Conservation (phyloP, 345 rosid genomes). For the Acer campestre region DNA sequence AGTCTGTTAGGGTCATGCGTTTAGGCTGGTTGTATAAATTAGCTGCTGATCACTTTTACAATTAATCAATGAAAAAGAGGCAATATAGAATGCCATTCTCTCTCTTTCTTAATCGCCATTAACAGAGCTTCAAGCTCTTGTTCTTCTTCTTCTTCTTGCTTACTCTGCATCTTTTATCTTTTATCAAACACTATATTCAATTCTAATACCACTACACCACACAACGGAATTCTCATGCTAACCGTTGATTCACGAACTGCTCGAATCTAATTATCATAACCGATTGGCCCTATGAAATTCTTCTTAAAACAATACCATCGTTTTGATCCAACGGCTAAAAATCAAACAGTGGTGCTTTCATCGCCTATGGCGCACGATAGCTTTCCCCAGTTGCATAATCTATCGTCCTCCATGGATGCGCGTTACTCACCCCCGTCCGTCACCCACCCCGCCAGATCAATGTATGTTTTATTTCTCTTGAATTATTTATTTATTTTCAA, state of each 20-base stretch:
- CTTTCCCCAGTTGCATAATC: slow-evolving; percentile 8
- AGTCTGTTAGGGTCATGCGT: no score
- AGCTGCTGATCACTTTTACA: no score
- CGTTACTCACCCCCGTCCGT: slow-evolving; percentile 26
- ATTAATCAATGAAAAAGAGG: no score
- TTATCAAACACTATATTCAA: no score
- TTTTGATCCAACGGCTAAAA: slow-evolving; percentile 31
- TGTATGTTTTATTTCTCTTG: background rate
- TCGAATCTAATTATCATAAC: background rate
- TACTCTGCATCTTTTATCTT: no score
- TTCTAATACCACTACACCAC: no score
- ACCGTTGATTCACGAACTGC: background rate
- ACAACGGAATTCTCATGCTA: no score
- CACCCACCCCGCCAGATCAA: slow-evolving; percentile 34
- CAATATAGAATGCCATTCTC: no score
- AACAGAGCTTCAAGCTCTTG: no score
- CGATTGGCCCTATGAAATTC: background rate
- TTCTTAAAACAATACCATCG: background rate
- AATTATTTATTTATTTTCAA: background rate
- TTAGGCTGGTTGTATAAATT: no score
- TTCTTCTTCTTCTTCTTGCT: no score
- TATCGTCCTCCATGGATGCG: slow-evolving; percentile 38
- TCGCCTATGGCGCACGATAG: slow-evolving; percentile 32
- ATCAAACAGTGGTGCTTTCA: slow-evolving; percentile 8
- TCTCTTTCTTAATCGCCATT: no score